phyloP scores from a whole-genome alignment of 2,329 filamentous ascomycete genomes.

The Corynespora cassiicola region DNA sequence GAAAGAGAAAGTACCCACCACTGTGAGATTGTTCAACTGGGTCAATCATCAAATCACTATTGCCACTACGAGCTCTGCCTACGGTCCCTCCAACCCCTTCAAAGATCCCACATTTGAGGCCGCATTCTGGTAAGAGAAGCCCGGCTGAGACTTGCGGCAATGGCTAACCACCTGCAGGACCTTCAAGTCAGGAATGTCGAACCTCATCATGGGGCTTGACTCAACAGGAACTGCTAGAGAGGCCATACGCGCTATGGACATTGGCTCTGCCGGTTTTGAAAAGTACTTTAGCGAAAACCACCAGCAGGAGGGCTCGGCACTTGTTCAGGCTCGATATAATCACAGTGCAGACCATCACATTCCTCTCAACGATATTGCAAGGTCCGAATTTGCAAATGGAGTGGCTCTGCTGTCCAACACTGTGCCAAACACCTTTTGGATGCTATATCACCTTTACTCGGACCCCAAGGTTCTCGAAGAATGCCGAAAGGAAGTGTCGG shows the following conservation, averaged over 20 bases:
- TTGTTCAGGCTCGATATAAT: conserved; percentile 41
- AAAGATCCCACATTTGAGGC: conserved; percentile 33
- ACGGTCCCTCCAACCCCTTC: conserved; percentile 47
- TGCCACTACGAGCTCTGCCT: conserved; percentile 44
- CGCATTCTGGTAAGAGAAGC: conserved; percentile 38
- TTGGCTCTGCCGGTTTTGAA: conserved; percentile 44
- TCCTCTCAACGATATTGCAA: conserved; percentile 42
- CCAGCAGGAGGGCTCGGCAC: conserved; percentile 38
- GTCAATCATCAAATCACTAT: conserved; percentile 33
- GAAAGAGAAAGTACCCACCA: conserved; percentile 6
- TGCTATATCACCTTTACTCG: conserved; percentile 41
- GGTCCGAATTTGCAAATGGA: conserved; percentile 44
- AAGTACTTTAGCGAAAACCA: conserved; percentile 42
- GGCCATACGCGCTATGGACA: conserved; percentile 28
- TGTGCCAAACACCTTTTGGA: conserved; percentile 46
- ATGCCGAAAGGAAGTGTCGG: conserved; percentile 22
- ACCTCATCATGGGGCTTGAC: conserved; percentile 14
- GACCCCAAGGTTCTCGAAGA: conserved; percentile 34
- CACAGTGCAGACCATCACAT: conserved; percentile 34
- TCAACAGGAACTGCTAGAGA: conserved; percentile 32
- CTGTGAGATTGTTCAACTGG: conserved; percentile 18
- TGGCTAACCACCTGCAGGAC: conserved; percentile 26
- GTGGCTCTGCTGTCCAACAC: conserved; percentile 48
- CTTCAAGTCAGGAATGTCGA: conserved; percentile 16
- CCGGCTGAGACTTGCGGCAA: conserved; percentile 10